A percentile compares a stretch with the other conserved stretches of the same genome.
These are phyloP conservation scores for Pyrrhoderma lamaoense DNA, from an alignment of 1,284 basidiomycete species.

Conservation along the genomic window DNA sequence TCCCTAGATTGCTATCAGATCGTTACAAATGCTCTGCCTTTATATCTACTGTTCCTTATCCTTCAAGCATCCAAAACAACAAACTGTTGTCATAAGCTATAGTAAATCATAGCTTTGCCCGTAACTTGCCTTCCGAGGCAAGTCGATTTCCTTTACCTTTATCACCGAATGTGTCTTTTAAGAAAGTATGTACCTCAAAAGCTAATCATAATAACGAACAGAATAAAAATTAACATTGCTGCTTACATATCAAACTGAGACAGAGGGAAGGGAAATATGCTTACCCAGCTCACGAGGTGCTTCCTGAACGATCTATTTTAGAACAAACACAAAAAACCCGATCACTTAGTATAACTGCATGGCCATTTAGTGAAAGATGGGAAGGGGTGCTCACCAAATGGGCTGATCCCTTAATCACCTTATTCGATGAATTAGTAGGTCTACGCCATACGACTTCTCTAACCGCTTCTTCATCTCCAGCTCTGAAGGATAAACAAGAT, in stretches of 20 bases:
- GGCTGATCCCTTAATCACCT: slow-evolving; percentile 39
- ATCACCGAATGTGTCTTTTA: neutral
- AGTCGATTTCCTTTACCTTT: neutral
- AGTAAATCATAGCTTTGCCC: too few relatives aligned
- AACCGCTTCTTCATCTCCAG: slow-evolving; percentile 33
- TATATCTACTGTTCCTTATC: too few relatives aligned
- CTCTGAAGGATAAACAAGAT: slow-evolving; percentile 23
- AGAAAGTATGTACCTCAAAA: slow-evolving; percentile 7
- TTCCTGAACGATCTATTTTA: slow-evolving; percentile 24
- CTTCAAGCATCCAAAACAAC: too few relatives aligned
- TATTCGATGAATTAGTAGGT: slow-evolving; percentile 50
- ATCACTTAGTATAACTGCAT: neutral
- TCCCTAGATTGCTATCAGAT: too few relatives aligned
- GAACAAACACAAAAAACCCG: neutral
- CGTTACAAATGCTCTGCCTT: too few relatives aligned
- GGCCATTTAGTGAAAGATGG: neutral
- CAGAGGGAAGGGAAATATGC: too few relatives aligned
- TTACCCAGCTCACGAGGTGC: slow-evolving; percentile 26
- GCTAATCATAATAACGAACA: neutral
- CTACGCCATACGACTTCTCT: slow-evolving; percentile 52
- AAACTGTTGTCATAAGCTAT: too few relatives aligned
- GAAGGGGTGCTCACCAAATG: slow-evolving; percentile 45
- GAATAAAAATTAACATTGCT: neutral
- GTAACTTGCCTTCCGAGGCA: neutral
- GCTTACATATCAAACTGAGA: too few relatives aligned